A percentile compares a stretch with the other conserved stretches of the same genome.
Evolutionary conservation across 108 stramenopile species (phyloP).

Genomic region (Licmophora abbreviata): DNA sequence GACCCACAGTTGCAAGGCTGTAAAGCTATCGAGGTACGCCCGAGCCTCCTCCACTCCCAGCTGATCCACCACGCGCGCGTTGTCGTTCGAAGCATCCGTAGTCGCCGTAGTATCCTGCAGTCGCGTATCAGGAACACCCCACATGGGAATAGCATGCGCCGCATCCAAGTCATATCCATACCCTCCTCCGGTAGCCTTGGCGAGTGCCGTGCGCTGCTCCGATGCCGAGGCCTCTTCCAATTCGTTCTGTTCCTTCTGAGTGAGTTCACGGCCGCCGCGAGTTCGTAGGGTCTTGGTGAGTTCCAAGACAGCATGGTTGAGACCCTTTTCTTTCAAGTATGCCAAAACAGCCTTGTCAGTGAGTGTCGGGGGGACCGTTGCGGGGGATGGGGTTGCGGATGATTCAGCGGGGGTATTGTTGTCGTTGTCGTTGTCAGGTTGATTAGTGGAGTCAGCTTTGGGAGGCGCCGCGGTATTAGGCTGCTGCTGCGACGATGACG

Average conservation of each 20-base stretch:
- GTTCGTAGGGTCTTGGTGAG: constrained; percentile 19
- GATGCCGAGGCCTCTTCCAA: constrained; percentile 22
- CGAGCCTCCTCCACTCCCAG: constrained; percentile 63
- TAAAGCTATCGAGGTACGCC: constrained; percentile 66
- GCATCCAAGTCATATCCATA: constrained; percentile 79
- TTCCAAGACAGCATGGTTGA: constrained; percentile 50
- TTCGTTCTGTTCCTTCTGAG: constrained; percentile 9
- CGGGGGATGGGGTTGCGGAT: not conserved
- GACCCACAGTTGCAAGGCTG: constrained; percentile 71
- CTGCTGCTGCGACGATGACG: too few relatives aligned
- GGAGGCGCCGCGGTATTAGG: too few relatives aligned
- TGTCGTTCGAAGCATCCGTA: not conserved
- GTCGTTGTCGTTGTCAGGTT: not conserved
- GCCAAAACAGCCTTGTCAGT: constrained; percentile 59
- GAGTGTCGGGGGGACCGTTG: constrained; percentile 5
- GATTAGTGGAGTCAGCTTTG: not conserved
- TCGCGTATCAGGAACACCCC: constrained; percentile 53
- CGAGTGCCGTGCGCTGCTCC: constrained; percentile 20
- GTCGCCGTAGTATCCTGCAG: constrained; percentile 1
- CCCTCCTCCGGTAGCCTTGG: constrained; percentile 57
- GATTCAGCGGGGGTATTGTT: not conserved
- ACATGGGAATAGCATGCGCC: constrained; percentile 58
- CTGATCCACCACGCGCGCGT: constrained; percentile 1
- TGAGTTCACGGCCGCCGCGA: constrained; percentile 4
- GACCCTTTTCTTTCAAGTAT: constrained; percentile 59